Conservation (phyloP, 345 rosid species). For the Populus pruinosa region DNA sequence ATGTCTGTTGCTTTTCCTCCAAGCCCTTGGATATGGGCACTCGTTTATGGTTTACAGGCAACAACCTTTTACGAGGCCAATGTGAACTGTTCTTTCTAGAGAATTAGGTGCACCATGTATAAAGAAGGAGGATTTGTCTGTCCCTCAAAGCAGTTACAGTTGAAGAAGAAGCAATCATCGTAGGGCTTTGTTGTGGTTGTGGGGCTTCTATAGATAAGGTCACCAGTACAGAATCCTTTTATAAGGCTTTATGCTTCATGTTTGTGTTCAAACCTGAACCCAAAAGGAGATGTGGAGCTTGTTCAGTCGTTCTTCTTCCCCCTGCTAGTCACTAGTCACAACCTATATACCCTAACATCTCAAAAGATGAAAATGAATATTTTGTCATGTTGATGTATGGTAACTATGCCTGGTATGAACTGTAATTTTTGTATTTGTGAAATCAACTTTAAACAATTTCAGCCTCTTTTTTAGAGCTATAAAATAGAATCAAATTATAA, state of each 20-base stretch:
- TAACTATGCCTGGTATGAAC: too few relatives aligned
- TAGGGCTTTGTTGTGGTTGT: neutral
- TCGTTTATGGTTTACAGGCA: neutral
- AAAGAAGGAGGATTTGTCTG: conserved; percentile 10
- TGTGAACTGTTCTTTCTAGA: conserved; percentile 2
- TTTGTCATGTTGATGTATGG: too few relatives aligned
- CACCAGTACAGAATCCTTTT: conserved; percentile 12
- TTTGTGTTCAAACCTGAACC: conserved; percentile 21
- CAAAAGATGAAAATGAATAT: too few relatives aligned
- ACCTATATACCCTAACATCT: too few relatives aligned
- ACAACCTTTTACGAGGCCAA: neutral
- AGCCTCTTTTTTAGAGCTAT: too few relatives aligned
- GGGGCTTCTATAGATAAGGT: conserved; percentile 22
- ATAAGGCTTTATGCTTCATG: neutral
- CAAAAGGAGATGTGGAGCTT: neutral
- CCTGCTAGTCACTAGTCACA: too few relatives aligned
- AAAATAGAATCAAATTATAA: too few relatives aligned
- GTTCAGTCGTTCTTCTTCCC: neutral
- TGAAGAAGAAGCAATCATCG: conserved; percentile 18
- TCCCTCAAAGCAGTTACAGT: conserved; percentile 28
- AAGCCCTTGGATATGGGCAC: conserved; percentile 14
- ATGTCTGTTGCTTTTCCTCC: conserved; percentile 31
- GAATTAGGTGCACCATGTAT: neutral
- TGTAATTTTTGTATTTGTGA: too few relatives aligned
- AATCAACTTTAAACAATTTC: too few relatives aligned